Base-by-base conservation (phyloP, 768 basidiomycete species). In the Phylloporus rhodoxanthus region DNA sequence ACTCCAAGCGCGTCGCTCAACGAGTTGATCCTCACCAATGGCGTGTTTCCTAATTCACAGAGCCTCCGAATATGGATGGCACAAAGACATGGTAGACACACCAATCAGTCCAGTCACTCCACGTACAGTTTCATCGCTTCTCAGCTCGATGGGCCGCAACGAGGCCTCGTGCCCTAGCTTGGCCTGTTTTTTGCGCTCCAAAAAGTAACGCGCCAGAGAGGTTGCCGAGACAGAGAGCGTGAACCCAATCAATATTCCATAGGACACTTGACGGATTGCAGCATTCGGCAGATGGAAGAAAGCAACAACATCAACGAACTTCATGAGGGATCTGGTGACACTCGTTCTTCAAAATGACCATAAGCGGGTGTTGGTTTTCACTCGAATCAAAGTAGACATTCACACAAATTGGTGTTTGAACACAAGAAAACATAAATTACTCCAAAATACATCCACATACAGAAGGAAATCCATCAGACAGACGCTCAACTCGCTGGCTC, bases 1-100 rank as follows among this genome's bases (percentile, higher is more conserved):
- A 96, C 87, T 17, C 92, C 92, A 2, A 96, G 75, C 1, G 85
- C 85, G 67, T 96, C 78, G 64, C 92, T 97, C 57, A 98, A 67
- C 2, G 91, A 94, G 57, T 87, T 87, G 44, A 98, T 94, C 54
- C 94, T 77, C 39, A 98, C 73, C 49, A 99, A 72, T 2, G 96
- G 95, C 0, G 96, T 98, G 61, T 97, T 96, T 37, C 95, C 95
- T 96, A 48, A 9, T 40, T 15, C 8, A 40, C 23, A 9, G 29
- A 30, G 17, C 34, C n/a, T 33, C 32, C 33, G 8, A 7, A 2
- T 15, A 33, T 6, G 15, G 32, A 37, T 9, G 37, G 8, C 11
- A 5, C 1, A 20, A 7, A 26, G 25, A 48, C 23, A 26, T 19
- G n/a, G 11, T 13, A 10, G 28, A 30, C 29, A 30, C 49, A 91